These are phyloP conservation scores for Cladosporium sp. DNA, from an alignment of 2,329 filamentous ascomycete genomes.

Conservation along the genomic window DNA sequence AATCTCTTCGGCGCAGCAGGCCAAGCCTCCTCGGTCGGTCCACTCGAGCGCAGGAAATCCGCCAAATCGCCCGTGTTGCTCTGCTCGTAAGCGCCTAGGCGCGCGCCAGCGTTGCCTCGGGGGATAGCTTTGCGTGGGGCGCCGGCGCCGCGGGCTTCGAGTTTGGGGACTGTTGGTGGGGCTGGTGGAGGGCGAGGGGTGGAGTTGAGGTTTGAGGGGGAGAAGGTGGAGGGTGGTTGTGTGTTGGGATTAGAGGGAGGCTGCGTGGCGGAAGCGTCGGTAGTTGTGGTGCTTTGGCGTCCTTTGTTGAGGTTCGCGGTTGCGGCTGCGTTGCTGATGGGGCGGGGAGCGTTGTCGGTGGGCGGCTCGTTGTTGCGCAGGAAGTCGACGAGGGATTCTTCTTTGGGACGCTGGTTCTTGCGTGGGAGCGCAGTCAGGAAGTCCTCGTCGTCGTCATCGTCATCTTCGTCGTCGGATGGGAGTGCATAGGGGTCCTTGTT, in stretches of 20 bases:
- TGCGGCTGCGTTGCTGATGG: slow-evolving; percentile 21
- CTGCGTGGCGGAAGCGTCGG: neutral
- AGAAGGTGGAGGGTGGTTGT: slow-evolving; percentile 12
- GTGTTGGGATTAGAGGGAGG: slow-evolving; percentile 10
- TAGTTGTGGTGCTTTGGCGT: slow-evolving; percentile 23
- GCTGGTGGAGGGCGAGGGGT: slow-evolving; percentile 22
- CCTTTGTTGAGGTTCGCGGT: slow-evolving; percentile 28
- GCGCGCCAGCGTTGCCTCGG: slow-evolving; percentile 23
- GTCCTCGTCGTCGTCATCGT: slow-evolving; percentile 52
- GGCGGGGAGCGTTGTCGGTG: slow-evolving; percentile 18
- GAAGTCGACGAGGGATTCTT: slow-evolving; percentile 75
- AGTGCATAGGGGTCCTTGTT: slow-evolving; percentile 93
- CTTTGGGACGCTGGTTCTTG: slow-evolving; percentile 40
- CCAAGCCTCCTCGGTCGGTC: neutral
- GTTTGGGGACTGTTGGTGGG: slow-evolving; percentile 11
- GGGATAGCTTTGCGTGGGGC: slow-evolving; percentile 28
- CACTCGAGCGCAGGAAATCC: slow-evolving; percentile 31
- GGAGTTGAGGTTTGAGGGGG: neutral
- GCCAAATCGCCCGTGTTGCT: slow-evolving; percentile 44
- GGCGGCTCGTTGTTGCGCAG: slow-evolving; percentile 70
- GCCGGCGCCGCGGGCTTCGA: slow-evolving; percentile 26
- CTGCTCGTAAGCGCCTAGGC: slow-evolving; percentile 21
- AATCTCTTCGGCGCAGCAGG: neutral
- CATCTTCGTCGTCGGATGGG: slow-evolving; percentile 64
- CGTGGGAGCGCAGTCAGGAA: slow-evolving; percentile 50